Evolutionary conservation across 1,284 basidiomycete species (phyloP).

Genomic region (Mycena citricolor): DNA sequence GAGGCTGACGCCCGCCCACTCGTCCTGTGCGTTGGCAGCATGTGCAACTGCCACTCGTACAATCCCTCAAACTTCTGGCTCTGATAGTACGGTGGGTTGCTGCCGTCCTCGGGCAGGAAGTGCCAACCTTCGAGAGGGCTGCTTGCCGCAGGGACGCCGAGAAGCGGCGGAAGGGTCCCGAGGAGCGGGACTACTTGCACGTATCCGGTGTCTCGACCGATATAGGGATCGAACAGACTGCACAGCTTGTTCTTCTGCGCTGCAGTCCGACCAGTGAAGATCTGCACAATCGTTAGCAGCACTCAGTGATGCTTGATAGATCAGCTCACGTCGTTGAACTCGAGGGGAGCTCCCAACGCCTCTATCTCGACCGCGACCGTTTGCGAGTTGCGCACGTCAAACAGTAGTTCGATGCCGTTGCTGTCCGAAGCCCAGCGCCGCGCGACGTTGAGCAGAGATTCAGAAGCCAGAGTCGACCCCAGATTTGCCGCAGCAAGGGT

Average conservation of each 20-base stretch:
- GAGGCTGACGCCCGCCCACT: constrained; percentile 51
- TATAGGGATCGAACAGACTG: constrained; percentile 59
- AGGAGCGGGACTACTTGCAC: constrained; percentile 54
- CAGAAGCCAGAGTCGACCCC: constrained; percentile 46
- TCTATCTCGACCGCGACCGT: constrained; percentile 52
- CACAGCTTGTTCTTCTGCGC: constrained; percentile 53
- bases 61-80: constrained; percentile 61
- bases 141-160: constrained; percentile 47
- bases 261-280: constrained; percentile 55
- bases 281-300: constrained; percentile 35
- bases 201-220: constrained; percentile 57
- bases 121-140: constrained; percentile 61
- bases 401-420: constrained; percentile 46
- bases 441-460: constrained; percentile 49
- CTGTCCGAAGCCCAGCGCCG: constrained; percentile 51
- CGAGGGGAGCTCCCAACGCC: constrained; percentile 51
- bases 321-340: constrained; percentile 54
- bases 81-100: constrained; percentile 49
- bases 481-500: constrained; percentile 52
- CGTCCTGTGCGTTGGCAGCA: constrained; percentile 58
- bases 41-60: constrained; percentile 64
- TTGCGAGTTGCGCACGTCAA: constrained; percentile 52
- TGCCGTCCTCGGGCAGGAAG: constrained; percentile 52
- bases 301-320: neutral
- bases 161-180: constrained; percentile 52